Percentiles rank a stretch among this genome's conserved stretches.
Evolutionary conservation across 495 filamentous ascomycete species (phyloP).

Genomic region (Neurospora terricola): DNA sequence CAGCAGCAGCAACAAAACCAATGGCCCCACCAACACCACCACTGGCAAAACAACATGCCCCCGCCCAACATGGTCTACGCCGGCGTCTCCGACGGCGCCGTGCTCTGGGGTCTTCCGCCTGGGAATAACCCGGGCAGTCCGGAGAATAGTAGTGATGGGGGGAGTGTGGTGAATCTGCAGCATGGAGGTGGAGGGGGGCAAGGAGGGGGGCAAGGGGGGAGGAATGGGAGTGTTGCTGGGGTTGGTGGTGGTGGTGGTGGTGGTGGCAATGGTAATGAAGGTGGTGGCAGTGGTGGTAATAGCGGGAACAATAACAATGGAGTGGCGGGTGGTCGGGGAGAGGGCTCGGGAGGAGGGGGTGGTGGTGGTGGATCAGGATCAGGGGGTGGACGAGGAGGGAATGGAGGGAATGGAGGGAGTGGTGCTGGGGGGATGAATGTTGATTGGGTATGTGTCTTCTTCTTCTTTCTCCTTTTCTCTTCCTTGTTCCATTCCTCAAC

Average conservation of each 20-base stretch:
- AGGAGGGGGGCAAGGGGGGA: background rate
- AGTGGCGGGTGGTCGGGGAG: background rate
- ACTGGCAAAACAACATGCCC: background rate
- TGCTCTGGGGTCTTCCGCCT: conserved; percentile 32
- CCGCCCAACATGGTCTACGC: conserved; percentile 32
- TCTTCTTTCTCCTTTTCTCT: background rate
- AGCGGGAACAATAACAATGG: background rate
- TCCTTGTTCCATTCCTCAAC: no score
- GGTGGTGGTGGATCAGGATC: no score
- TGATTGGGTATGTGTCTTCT: background rate
- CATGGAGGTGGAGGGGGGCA: background rate
- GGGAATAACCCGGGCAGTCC: conserved; percentile 21
- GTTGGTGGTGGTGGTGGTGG: background rate
- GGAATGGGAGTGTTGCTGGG: conserved; percentile 3
- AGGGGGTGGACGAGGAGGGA: background rate
- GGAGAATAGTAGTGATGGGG: conserved; percentile 24
- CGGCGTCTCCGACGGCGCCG: conserved; percentile 37
- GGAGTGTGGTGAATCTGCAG: conserved; percentile 11
- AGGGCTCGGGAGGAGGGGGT: background rate
- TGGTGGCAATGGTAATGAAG: background rate
- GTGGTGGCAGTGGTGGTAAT: background rate
- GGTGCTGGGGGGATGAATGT: background rate
- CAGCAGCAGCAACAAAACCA: conserved; percentile 4
- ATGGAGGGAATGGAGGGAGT: background rate
- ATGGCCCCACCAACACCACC: background rate